Base-by-base conservation (phyloP, 2,329 filamentous ascomycete species). In the Rutstroemia sydowiana region DNA sequence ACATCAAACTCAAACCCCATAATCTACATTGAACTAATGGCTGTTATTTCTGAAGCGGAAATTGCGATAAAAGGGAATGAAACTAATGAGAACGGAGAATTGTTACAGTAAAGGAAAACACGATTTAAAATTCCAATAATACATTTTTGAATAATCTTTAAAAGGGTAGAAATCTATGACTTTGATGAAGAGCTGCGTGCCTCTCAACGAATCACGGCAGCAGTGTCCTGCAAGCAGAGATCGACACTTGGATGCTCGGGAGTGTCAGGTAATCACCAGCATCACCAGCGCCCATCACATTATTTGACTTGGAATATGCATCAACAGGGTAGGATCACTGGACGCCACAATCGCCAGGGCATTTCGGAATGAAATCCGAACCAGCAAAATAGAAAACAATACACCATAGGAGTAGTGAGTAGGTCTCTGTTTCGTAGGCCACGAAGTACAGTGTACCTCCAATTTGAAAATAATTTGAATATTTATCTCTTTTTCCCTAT, bases 231-330 rank as follows among this genome's bases (percentile, higher is more conserved):
- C 47, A 50, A 31, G 49, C 21, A 51, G 51, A 53, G 58, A 60
- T 60, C 58, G 57, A 59, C 58, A 47, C 55, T 42, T 59, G 58
- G 58, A 52, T 58, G 46, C 31, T 55, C 59, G 59, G 59, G 56
- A 57, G 56, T 58, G 54, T 58, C 57, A 58, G 55, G 53, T 57
- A 47, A 60, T 59, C 47, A 37, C 28, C 23, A 48, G 45, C 45
- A 47, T 36, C 34, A 36, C 18, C 34, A 36, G 34, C 34, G 34
- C 34, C 34, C 34, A 36, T 36, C 34, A 36, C 34, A 36, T 36
- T 49, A 34, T 50, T 28, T 44, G 40, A 49, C 47, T 32, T 39
- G 47, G 47, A 13, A 36, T 36, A 36, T 36, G 34, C 34, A 36
- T 34, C 44, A 36, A 20, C 20, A 34, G 20, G 21, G 26, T 32